Base-by-base conservation (phyloP, 495 filamentous ascomycete species). In the Podospora tetraspora region DNA sequence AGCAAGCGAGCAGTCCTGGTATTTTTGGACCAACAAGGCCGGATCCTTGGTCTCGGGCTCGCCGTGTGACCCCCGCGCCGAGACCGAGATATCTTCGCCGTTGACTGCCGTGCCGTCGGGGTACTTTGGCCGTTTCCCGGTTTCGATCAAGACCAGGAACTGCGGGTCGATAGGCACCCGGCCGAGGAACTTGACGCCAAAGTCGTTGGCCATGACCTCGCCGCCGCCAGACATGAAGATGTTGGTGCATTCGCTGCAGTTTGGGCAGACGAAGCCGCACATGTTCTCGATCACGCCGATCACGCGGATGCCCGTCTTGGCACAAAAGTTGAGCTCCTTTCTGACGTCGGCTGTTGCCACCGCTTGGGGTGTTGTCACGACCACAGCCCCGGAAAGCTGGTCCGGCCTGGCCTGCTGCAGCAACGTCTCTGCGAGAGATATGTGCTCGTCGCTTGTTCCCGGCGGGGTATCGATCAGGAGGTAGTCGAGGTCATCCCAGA, bases 271-370 rank as follows among this genome's bases (percentile, higher is more conserved):
- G 79, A 94, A 99, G 2, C 95, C 95, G 27, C 90, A 90, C 96
- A 99, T 98, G 78, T 99, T 99, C 82, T 99, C 95, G 52, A 99
- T 84, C 3, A 99, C 93, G 0, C 95, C 95, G 34, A 97, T 82
- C 22, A 96, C 87, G 13, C 86, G 80, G 57, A 99, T 88, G 22
- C 88, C 87, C 8, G 91, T 93, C 82, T 97, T 97, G 25, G 80
- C 82, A 77, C 95, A 99, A 74, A 99, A 98, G 75, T 97, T 97
- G 59, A 98, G 85, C 76, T 98, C 96, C 78, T 98, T 99, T 74
- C 90, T 87, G 57, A 99, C 95, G 77, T 99, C 95, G 3, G 91
- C 90, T 11, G 93, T 96, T 27, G 92, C 89, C 32, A 99, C 90
- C 2, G 94, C 96, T 79, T 99, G 95, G 0, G 95, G 95, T 0